Percentiles rank a stretch among this genome's conserved stretches.
These are phyloP conservation scores for Geosiphon pyriformis DNA, from an alignment of 192 early-diverging fungal species.

Conservation along the genomic window DNA sequence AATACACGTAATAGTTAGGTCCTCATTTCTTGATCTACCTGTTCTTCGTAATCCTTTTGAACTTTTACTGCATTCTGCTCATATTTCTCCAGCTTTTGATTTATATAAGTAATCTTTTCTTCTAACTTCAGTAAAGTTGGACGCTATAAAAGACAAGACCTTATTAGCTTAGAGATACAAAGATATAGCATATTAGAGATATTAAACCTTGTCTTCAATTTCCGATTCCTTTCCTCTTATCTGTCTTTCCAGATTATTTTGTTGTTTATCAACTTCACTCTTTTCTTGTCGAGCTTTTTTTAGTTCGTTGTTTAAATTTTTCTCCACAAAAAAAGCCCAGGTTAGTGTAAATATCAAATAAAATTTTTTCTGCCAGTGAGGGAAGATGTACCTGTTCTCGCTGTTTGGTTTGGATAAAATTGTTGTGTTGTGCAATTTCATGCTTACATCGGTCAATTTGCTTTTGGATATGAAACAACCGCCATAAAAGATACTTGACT, in stretches of 20 bases:
- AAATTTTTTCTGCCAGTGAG: neutral
- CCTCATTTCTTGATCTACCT: too few relatives aligned
- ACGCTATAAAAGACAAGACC: conserved; percentile 36
- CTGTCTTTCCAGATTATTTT: conserved; percentile 65
- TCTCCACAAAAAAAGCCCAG: conserved; percentile 23
- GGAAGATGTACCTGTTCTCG: conserved; percentile 36
- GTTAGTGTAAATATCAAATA: neutral
- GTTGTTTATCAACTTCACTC: conserved; percentile 66
- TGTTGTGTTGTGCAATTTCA: conserved; percentile 54
- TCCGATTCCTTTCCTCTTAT: conserved; percentile 69
- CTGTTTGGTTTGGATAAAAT: conserved; percentile 33
- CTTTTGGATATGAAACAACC: conserved; percentile 82
- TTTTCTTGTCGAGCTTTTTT: conserved; percentile 68
- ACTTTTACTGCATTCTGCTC: conserved; percentile 53
- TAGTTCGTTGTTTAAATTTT: conserved; percentile 44
- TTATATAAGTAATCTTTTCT: conserved; percentile 68
- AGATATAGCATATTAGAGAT: neutral
- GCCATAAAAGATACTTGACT: conserved; percentile 77
- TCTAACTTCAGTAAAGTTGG: conserved; percentile 57
- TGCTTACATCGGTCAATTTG: conserved; percentile 54
- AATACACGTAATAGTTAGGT: too few relatives aligned
- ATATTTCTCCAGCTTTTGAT: conserved; percentile 59
- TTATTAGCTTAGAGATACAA: neutral
- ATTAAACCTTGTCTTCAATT: conserved; percentile 51
- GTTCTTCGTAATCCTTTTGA: conserved; percentile 46